phyloP scores from a whole-genome alignment of 306 rosid species.

The Acacia crassicarpa region DNA sequence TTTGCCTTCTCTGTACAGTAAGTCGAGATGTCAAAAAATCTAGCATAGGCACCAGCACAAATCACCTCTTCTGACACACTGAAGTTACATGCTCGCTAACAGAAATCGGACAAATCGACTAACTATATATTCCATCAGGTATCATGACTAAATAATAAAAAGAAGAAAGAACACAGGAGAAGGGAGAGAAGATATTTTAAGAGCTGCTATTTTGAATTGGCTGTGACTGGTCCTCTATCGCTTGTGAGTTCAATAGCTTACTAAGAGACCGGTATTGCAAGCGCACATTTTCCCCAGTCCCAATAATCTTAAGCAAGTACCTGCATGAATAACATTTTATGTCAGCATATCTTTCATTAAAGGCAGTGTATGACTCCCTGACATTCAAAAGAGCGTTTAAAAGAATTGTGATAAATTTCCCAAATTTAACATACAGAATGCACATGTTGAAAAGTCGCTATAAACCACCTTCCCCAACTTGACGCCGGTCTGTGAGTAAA shows the following conservation, averaged over 20 bases:
- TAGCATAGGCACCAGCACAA: constrained; percentile 32
- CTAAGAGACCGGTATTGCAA: constrained; percentile 94
- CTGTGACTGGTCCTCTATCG: constrained; percentile 44
- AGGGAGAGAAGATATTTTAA: constrained; percentile 20
- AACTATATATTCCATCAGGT: constrained; percentile 23
- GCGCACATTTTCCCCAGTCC: constrained; percentile 85
- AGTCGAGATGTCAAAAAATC: constrained; percentile 30
- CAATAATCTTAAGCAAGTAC: constrained; percentile 91
- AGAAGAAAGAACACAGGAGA: constrained; percentile 10
- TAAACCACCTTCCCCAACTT: not conserved
- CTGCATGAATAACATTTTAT: constrained; percentile 41
- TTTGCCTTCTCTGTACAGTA: constrained; percentile 40
- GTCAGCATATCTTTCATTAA: not conserved
- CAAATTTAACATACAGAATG: constrained; percentile 1
- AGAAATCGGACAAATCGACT: constrained; percentile 38
- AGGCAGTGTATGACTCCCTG: not conserved
- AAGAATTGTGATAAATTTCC: not conserved
- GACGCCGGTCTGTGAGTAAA: not conserved
- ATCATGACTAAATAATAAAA: constrained; percentile 25
- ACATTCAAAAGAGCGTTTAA: constrained; percentile 5
- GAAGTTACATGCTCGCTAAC: constrained; percentile 33
- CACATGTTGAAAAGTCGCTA: not conserved
- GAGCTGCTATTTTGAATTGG: constrained; percentile 67
- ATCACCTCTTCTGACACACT: constrained; percentile 29
- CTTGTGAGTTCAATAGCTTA: constrained; percentile 56